These are phyloP conservation scores for Avena eriantha DNA, from an alignment of 176 grass and related monocot species.

Conservation along the genomic window DNA sequence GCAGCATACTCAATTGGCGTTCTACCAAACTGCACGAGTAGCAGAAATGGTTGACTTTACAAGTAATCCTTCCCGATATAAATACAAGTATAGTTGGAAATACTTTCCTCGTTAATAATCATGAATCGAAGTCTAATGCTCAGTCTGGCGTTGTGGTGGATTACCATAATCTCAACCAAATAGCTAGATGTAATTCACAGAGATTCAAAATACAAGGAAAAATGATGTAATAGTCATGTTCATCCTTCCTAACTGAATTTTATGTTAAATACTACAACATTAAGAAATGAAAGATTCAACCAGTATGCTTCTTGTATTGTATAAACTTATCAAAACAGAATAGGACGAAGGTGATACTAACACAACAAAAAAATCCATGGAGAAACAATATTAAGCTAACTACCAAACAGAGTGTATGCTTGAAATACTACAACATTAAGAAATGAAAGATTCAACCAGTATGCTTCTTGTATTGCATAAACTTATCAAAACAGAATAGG, in stretches of 20 bases:
- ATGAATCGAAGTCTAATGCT: background rate
- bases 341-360: background rate
- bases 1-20: background rate
- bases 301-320: background rate
- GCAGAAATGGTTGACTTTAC: background rate
- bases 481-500: background rate
- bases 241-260: background rate
- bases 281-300: background rate
- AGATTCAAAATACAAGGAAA: background rate
- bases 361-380: background rate
- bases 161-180: slow-evolving; percentile 5
- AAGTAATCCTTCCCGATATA: background rate
- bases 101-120: background rate
- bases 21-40: slow-evolving; percentile 4
- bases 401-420: background rate
- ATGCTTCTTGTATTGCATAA: too few species aligned
- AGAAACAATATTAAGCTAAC: background rate
- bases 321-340: background rate
- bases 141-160: background rate
- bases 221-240: background rate
- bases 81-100: background rate
- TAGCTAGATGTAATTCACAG: background rate
- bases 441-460: too few species aligned
- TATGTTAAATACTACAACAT: background rate
- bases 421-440: too few species aligned